Base-by-base conservation (phyloP, 2,329 filamentous ascomycete species). In the Fusarium decemcellulare region DNA sequence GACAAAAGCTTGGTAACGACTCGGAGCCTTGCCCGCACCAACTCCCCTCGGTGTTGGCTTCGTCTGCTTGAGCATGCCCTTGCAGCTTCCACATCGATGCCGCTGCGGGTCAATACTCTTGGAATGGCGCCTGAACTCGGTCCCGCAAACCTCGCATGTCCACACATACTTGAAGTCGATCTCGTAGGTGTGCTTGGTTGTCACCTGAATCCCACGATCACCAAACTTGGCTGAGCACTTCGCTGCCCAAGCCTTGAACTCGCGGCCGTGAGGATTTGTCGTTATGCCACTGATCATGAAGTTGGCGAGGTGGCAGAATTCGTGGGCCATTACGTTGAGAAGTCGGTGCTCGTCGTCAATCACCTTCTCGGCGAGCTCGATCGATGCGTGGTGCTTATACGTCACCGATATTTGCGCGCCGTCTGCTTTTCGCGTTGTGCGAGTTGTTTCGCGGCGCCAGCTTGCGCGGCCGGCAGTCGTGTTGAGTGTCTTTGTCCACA, bases 81-180 rank as follows among this genome's bases (percentile, higher is more conserved):
- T 92, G 78, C 95, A 98, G n/a, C 78, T 82, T 2, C 94, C 94
- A 78, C 95, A 98, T 1, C 88, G 87, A 72, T 94, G 91, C 50
- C 88, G 87, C 32, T 77, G 76, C 0, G 91, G 86, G 77, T 98
- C 90, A 70, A 98, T 93, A 76, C 93, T 96, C 80, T 92, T 93
- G 15, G 91, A 94, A 79, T 98, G 95, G 6, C 95, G 86, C 76
- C 94, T 93, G 78, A 92, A 97, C 77, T 93, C 91, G 34, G 87
- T 81, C 0, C 83, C 86, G 76, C 96, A 98, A 4, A 76, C 81
- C 16, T 72, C 81, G 77, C 95, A 98, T 43, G 87, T 84, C 95
- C 96, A 98, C 18, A 95, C 82, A 77, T 95, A 99, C 82, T 95
- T 97, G 83, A 93, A 97, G 72, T 95, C 92, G 74, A 98, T 98